Base-by-base conservation (phyloP, 495 filamentous ascomycete genomes). In the Penicillium atrosanguineum region DNA sequence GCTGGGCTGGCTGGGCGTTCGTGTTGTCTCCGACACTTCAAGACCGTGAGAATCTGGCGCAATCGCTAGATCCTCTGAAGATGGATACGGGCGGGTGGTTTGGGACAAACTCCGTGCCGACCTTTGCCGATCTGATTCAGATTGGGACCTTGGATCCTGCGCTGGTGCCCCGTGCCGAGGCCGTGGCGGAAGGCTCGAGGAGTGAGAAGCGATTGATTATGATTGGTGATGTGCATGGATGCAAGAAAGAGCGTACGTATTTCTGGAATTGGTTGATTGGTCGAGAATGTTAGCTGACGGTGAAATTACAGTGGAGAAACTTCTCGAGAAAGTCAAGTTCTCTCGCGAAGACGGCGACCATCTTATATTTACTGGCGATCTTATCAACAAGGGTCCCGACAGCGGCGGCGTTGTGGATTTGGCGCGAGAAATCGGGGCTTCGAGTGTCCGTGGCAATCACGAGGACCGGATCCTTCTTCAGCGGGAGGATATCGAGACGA, bases 171-270 rank as follows among this genome's bases (percentile, higher is more conserved):
- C 19, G 16, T 3, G 50, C 50, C 15, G 28, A n/a, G 14, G 28
- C 52, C 6, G 42, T 21, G 36, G 41, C 18, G 46, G 50, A 34
- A 31, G 56, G 40, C 3, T 48, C 42, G 20, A 59, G 61, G 28
- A 63, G 71, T 28, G 47, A 67, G 49, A 71, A 59, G 42, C 60
- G 84, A 44, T 74, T 97, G 20, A 71, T 97, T 8, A 63, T 97
- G 44, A 75, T 97, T 29, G 92, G 93, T 11, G 93, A 97, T 73
- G 88, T 96, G 5, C 93, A 97, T 77, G 93, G 92, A 7, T 91
- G 91, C 63, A 80, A 81, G 44, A 55, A 77, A 20, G 80, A 88
- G 49, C 75, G 82, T 84, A 66, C 40, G 80, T 73, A 45, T 15
- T 1, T 37, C 3, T 41, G 2, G 6, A 23, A 23, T 23, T 23